These are phyloP conservation scores for Lactuca sativa DNA, from an alignment of 129 eudicot genomes.

Conservation along the genomic window DNA sequence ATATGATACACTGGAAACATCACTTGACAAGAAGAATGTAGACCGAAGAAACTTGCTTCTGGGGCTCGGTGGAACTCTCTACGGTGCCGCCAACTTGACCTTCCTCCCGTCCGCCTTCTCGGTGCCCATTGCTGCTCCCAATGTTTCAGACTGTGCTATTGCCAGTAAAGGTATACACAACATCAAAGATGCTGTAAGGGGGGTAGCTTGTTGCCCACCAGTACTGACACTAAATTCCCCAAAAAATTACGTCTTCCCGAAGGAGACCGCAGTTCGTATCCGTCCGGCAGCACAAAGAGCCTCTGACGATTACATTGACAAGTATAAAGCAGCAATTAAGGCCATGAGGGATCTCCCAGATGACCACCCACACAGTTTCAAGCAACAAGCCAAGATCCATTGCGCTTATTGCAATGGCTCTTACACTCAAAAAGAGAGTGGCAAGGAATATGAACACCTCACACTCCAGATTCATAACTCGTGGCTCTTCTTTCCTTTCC, in stretches of 20 bases:
- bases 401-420: constrained; percentile 41
- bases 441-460: constrained; percentile 3
- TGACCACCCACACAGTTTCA: constrained; percentile 38
- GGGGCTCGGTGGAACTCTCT: not conserved
- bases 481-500: constrained; percentile 45
- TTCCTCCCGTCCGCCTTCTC: not conserved
- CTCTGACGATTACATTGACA: not conserved
- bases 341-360: constrained; percentile 31
- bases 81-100: not conserved
- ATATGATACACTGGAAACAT: not conserved
- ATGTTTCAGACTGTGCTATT: not conserved
- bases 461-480: constrained; percentile 31
- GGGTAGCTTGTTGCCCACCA: too few relatives aligned
- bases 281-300: constrained; percentile 32
- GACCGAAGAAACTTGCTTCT: not conserved
- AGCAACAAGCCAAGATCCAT: constrained; percentile 44
- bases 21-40: not conserved
- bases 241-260: too few relatives aligned
- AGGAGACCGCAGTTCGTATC: too few relatives aligned
- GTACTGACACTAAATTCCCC: too few relatives aligned
- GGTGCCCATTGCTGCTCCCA: not conserved
- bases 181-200: too few relatives aligned
- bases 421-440: constrained; percentile 21
- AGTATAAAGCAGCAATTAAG: constrained; percentile 20
- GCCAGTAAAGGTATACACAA: not conserved